A percentile compares a stretch with the other conserved stretches of the same genome.
Conservation (phyloP, 1,284 basidiomycete species). For the Marasmius tenuissimus region DNA sequence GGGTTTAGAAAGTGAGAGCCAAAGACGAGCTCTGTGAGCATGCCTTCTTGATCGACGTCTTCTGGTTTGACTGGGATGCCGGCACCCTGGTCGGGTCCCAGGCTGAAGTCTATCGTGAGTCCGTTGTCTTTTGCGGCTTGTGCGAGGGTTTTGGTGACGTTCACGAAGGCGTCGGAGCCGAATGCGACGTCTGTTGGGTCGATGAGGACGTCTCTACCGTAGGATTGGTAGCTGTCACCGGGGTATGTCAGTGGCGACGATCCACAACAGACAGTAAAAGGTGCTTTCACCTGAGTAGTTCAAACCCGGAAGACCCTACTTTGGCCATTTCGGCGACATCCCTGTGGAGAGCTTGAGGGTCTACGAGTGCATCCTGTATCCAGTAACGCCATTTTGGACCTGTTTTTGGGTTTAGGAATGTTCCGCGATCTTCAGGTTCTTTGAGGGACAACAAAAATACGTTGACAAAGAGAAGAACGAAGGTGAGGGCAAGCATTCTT, state of each 20-base stretch:
- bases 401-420: slow-evolving; percentile 6
- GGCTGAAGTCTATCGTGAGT: slow-evolving; percentile 17
- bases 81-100: slow-evolving; percentile 18
- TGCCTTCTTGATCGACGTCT: slow-evolving; percentile 17
- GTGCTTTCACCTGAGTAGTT: slow-evolving; percentile 14
- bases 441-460: too few species aligned
- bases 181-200: slow-evolving; percentile 18
- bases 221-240: slow-evolving; percentile 8
- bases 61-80: slow-evolving; percentile 17
- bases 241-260: neutral
- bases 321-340: slow-evolving; percentile 16
- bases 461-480: too few species aligned
- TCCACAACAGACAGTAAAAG: too few species aligned
- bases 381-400: slow-evolving; percentile 19
- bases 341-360: slow-evolving; percentile 10
- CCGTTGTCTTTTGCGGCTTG: slow-evolving; percentile 14
- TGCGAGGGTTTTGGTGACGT: slow-evolving; percentile 8
- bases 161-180: slow-evolving; percentile 17
- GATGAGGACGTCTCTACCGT: slow-evolving; percentile 11
- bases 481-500: too few species aligned
- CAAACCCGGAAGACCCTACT: slow-evolving; percentile 16
- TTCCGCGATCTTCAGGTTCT: neutral
- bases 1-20: slow-evolving; percentile 15
- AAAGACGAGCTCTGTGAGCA: slow-evolving; percentile 19
- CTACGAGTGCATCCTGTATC: slow-evolving; percentile 16